These are phyloP conservation scores for Tulasnella calospora DNA, from an alignment of 768 basidiomycete genomes.

Conservation along the genomic window DNA sequence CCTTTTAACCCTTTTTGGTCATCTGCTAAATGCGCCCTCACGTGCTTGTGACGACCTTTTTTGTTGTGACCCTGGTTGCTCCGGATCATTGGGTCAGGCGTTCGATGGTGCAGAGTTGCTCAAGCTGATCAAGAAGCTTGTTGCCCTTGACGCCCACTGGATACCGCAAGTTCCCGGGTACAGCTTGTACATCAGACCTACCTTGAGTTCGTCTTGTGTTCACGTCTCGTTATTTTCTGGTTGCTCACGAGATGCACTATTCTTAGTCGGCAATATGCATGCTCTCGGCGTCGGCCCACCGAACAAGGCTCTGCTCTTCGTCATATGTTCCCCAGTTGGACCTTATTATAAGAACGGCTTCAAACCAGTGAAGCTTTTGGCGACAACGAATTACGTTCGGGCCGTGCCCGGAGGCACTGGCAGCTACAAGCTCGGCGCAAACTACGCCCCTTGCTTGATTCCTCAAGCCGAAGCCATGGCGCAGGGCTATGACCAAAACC, in stretches of 20 bases:
- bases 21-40: neutral
- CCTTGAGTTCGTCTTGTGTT: constrained; percentile 42
- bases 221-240: neutral
- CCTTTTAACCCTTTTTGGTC: neutral
- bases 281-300: constrained; percentile 48
- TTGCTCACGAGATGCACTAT: constrained; percentile 9
- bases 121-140: constrained; percentile 78
- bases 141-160: constrained; percentile 82
- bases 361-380: constrained; percentile 85
- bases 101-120: constrained; percentile 74
- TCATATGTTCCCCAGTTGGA: constrained; percentile 60
- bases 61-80: constrained; percentile 18
- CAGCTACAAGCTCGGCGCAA: constrained; percentile 79
- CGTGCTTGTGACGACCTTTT: neutral
- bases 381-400: constrained; percentile 47
- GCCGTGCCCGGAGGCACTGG: constrained; percentile 63
- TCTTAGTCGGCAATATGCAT: constrained; percentile 67
- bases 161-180: constrained; percentile 84
- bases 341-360: constrained; percentile 84
- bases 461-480: constrained; percentile 74
- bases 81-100: constrained; percentile 42
- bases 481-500: constrained; percentile 78
- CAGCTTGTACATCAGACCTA: constrained; percentile 87
- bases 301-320: constrained; percentile 58
- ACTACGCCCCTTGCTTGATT: constrained; percentile 83